phyloP scores from a whole-genome alignment of 2,329 filamentous ascomycete genomes.

The Colletotrichum costaricense region DNA sequence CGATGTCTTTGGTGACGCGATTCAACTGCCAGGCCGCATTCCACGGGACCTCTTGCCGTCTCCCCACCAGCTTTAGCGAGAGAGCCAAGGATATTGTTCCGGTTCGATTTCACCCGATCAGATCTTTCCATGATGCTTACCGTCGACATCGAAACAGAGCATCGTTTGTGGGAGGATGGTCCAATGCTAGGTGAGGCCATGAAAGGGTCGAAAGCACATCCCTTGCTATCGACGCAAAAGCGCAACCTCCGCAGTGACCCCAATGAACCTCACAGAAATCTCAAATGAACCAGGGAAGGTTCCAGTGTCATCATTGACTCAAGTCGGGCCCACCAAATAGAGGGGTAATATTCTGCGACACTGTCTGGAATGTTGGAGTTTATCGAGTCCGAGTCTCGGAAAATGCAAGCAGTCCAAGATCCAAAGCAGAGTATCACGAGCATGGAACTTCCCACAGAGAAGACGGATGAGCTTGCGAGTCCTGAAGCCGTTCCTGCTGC shows the following conservation, averaged over 20 bases:
- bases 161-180: neutral
- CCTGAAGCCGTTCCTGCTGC: too few relatives aligned
- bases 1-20: neutral
- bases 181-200: neutral
- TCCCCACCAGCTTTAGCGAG: neutral
- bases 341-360: neutral
- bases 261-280: neutral
- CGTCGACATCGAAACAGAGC: neutral
- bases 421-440: too few relatives aligned
- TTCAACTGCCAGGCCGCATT: neutral
- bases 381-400: neutral
- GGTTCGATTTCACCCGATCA: neutral
- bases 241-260: neutral
- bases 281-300: neutral
- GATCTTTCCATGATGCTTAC: neutral
- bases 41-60: neutral
- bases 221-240: neutral
- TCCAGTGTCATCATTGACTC: neutral
- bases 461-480: too few relatives aligned
- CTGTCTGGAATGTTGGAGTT: neutral
- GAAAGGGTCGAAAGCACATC: neutral
- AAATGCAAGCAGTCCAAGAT: neutral
- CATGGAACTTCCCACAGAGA: too few relatives aligned
- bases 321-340: neutral
- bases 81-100: neutral